Conservation (phyloP, 345 rosid genomes). For the Euclidium syriacum region DNA sequence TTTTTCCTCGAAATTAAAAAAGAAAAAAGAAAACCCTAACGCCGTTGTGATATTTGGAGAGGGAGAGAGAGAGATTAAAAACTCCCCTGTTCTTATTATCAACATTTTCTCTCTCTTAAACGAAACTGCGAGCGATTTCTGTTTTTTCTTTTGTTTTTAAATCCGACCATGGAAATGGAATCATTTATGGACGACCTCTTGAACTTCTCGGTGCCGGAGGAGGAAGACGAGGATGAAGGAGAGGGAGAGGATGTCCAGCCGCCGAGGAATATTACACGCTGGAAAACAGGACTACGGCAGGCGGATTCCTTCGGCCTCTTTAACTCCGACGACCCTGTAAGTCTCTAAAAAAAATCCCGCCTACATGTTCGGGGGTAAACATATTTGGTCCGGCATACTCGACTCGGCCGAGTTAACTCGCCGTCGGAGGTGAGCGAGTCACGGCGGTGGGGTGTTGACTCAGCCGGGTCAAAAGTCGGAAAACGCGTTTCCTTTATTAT, state of each 20-base stretch:
- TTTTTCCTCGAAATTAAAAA: not conserved
- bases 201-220: conserved; percentile 32
- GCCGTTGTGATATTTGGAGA: conserved; percentile 27
- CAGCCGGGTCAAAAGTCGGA: conserved; percentile 34
- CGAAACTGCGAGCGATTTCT: conserved; percentile 4
- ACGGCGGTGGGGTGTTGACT: conserved; percentile 20
- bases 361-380: not conserved
- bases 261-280: conserved; percentile 20
- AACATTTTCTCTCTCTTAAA: conserved; percentile 25
- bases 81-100: conserved; percentile 9
- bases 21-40: not conserved
- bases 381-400: conserved; percentile 12
- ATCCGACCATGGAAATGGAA: conserved; percentile 23
- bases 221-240: not conserved
- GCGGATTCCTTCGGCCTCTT: conserved; percentile 16
- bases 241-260: not conserved
- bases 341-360: not conserved
- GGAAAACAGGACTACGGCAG: conserved; percentile 31
- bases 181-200: conserved; percentile 34
- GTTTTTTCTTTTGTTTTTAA: not conserved
- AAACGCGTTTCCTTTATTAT: conserved; percentile 26
- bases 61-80: conserved; percentile 20
- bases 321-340: conserved; percentile 25
- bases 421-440: conserved; percentile 16
- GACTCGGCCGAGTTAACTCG: conserved; percentile 26